These are phyloP conservation scores for Rhodotorula mucilaginosa DNA, from an alignment of 1,284 basidiomycete species.

Conservation along the genomic window DNA sequence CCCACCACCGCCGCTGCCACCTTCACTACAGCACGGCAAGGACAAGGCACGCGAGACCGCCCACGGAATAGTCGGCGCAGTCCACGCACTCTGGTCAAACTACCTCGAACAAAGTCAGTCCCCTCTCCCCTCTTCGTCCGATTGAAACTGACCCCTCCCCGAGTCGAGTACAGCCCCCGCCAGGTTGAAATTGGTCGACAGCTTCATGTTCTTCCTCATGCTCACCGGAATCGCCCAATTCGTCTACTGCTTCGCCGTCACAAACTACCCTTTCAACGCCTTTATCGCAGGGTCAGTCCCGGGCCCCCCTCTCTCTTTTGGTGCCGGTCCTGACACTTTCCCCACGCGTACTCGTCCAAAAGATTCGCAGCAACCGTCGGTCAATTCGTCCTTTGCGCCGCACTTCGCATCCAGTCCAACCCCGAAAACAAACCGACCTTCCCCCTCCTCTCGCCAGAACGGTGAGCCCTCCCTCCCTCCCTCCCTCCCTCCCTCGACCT, in stretches of 20 bases:
- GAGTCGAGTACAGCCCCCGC: constrained; percentile 59
- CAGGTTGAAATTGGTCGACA: constrained; percentile 88
- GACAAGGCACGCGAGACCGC: neutral
- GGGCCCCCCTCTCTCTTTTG: no score
- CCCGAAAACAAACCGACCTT: constrained; percentile 65
- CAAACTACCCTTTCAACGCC: constrained; percentile 94
- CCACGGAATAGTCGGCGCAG: neutral
- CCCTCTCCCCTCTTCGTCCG: neutral
- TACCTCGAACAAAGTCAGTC: constrained; percentile 29
- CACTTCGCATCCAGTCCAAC: constrained; percentile 87
- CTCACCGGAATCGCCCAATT: constrained; percentile 88
- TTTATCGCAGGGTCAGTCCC: constrained; percentile 80
- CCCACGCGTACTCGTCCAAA: neutral
- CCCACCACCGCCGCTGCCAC: neutral
- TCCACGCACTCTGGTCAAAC: constrained; percentile 14
- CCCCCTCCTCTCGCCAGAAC: constrained; percentile 75
- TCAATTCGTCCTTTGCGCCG: constrained; percentile 93
- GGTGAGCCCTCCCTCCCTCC: constrained; percentile 56
- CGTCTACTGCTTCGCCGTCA: constrained; percentile 83
- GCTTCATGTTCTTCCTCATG: constrained; percentile 88
- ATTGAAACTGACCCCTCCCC: neutral
- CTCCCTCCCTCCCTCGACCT: neutral
- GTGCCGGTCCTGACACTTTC: neutral
- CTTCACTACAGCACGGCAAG: constrained; percentile 1
- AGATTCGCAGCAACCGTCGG: constrained; percentile 92